A percentile compares a stretch with the other conserved stretches of the same genome.
Evolutionary conservation across 495 filamentous ascomycete species (phyloP).

Genomic region (Lasiosphaeria hispida): DNA sequence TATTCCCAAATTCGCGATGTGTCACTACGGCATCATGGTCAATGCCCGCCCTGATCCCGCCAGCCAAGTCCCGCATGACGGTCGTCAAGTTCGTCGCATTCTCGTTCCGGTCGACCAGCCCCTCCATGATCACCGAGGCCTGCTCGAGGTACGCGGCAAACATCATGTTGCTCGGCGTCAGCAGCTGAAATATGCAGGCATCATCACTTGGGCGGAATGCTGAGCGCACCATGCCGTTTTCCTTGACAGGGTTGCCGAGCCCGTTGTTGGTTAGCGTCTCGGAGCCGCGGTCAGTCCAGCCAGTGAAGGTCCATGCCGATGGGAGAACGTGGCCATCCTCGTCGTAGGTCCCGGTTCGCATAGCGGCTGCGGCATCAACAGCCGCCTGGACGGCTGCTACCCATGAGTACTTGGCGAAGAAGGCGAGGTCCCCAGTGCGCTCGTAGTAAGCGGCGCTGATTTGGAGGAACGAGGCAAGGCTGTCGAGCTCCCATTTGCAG

Average conservation of each 20-base stretch:
- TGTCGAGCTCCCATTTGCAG: conserved; percentile 66
- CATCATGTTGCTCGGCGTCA: conserved; percentile 67
- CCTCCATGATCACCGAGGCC: conserved; percentile 52
- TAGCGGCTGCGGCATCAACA: conserved; percentile 55
- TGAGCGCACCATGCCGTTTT: conserved; percentile 60
- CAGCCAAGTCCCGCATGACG: conserved; percentile 52
- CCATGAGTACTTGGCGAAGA: conserved; percentile 62
- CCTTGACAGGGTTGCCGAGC: conserved; percentile 57
- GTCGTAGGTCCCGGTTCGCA: conserved; percentile 58
- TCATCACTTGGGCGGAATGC: conserved; percentile 65
- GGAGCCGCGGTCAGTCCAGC: conserved; percentile 53
- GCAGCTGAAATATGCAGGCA: conserved; percentile 55
- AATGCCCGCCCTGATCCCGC: conserved; percentile 52
- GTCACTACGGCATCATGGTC: conserved; percentile 34
- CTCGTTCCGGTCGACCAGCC: conserved; percentile 33
- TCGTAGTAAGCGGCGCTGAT: conserved; percentile 58
- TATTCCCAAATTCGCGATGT: conserved; percentile 38
- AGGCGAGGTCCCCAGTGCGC: conserved; percentile 51
- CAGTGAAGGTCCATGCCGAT: conserved; percentile 57
- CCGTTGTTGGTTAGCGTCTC: conserved; percentile 63
- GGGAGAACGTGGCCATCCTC: conserved; percentile 51
- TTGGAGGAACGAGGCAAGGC: conserved; percentile 60
- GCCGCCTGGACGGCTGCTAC: conserved; percentile 54
- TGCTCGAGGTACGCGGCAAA: conserved; percentile 56
- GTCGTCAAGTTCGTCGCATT: conserved; percentile 42